Conservation (phyloP, 148 eudicot species). For the Fagopyrum homotropicum region DNA sequence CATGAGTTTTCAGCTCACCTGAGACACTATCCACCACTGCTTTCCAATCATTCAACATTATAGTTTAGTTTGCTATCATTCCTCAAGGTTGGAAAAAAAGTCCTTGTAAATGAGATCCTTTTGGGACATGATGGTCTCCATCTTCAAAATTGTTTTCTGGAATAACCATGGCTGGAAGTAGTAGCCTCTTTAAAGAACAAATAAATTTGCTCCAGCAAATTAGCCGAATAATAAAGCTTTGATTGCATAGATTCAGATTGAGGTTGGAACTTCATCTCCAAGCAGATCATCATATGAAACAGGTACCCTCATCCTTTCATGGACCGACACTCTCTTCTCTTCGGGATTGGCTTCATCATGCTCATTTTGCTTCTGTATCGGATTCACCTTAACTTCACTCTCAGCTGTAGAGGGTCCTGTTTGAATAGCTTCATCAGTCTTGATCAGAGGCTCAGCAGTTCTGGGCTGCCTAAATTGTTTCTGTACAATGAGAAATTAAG, state of each 20-base stretch:
- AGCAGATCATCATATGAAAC: conserved; percentile 69
- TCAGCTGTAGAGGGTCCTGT: conserved; percentile 8
- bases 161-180: no score
- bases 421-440: conserved; percentile 18
- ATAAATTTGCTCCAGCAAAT: no score
- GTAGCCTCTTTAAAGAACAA: no score
- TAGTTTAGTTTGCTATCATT: no score
- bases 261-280: conserved; percentile 22
- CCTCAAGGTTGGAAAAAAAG: no score
- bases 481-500: conserved; percentile 25
- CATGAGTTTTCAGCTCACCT: no score
- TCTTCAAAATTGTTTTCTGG: no score
- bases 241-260: background rate
- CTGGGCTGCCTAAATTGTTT: conserved; percentile 47
- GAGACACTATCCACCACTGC: no score
- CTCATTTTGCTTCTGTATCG: conserved; percentile 19
- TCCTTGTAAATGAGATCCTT: no score
- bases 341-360: conserved; percentile 16
- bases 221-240: no score
- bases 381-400: conserved; percentile 9
- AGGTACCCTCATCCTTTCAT: conserved; percentile 54
- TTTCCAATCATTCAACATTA: no score
- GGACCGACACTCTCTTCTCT: conserved; percentile 37
- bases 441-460: background rate
- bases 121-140: no score